A percentile compares a stretch with the other conserved stretches of the same genome.
These are phyloP conservation scores for Saccharomyces hybrid DNA, from an alignment of 1,139 yeast species.

Conservation along the genomic window DNA sequence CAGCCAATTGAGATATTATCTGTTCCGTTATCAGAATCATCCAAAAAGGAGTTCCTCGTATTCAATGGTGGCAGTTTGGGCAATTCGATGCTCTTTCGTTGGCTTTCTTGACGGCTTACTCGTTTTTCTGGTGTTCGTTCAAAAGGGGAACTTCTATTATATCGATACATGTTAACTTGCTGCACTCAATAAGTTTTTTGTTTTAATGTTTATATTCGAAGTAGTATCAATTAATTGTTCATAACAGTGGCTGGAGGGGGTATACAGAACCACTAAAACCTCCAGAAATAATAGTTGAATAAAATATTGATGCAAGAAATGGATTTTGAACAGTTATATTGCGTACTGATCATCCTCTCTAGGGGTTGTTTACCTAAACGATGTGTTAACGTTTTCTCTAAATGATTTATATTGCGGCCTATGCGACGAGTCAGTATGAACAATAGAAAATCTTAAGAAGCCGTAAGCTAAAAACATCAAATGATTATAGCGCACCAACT, in stretches of 20 bases:
- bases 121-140: conserved; percentile 1
- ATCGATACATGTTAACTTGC: conserved; percentile 2
- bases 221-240: background rate
- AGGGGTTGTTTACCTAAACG: background rate
- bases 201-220: background rate
- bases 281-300: background rate
- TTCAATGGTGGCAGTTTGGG: conserved; percentile 29
- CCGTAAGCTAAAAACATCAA: background rate
- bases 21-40: conserved; percentile 3
- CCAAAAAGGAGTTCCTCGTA: conserved; percentile 18
- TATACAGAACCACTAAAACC: background rate
- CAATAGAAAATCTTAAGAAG: background rate
- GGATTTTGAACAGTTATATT: background rate
- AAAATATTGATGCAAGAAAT: background rate
- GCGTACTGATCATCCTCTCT: background rate
- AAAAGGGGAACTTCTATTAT: background rate
- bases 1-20: conserved; percentile 15
- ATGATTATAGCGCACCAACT: background rate
- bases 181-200: background rate
- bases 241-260: background rate
- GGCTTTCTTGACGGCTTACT: background rate
- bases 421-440: background rate
- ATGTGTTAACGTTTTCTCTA: background rate
- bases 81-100: conserved; percentile 6
- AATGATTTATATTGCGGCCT: background rate